phyloP scores from a whole-genome alignment of 1,284 basidiomycete genomes.

The Golubevia pallescens region DNA sequence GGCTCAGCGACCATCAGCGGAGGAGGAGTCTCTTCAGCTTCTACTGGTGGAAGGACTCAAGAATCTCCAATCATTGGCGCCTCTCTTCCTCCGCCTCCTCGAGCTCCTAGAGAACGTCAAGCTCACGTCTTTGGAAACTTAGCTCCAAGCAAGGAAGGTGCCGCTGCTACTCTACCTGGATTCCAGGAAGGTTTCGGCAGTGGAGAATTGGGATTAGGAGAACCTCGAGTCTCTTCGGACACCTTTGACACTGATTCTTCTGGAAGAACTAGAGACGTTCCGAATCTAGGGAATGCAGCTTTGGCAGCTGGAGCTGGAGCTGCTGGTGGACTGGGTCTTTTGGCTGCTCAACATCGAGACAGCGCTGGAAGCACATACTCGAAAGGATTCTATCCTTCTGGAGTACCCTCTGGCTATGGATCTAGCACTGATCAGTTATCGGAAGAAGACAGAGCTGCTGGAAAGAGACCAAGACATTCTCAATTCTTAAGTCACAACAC shows the following conservation, averaged over 20 bases:
- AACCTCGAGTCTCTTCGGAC: background rate
- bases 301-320: constrained; percentile 18
- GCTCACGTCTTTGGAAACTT: constrained; percentile 6
- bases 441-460: background rate
- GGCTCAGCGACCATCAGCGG: constrained; percentile 7
- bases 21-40: background rate
- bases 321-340: constrained; percentile 25
- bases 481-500: constrained; percentile 34
- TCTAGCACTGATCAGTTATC: background rate
- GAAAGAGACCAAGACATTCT: constrained; percentile 25
- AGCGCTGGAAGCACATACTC: constrained; percentile 30
- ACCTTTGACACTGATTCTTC: background rate
- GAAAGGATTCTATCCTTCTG: constrained; percentile 9
- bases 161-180: constrained; percentile 2
- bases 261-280: background rate
- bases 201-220: constrained; percentile 13
- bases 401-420: background rate
- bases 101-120: constrained; percentile 13
- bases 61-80: constrained; percentile 14
- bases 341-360: constrained; percentile 38
- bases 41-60: background rate
- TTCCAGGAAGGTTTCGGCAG: constrained; percentile 16
- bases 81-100: constrained; percentile 26
- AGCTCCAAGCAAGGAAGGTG: constrained; percentile 8
- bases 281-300: background rate